These are phyloP conservation scores for Lichtheimia ornata DNA, from an alignment of 371 early-diverging fungal genomes.

Conservation along the genomic window DNA sequence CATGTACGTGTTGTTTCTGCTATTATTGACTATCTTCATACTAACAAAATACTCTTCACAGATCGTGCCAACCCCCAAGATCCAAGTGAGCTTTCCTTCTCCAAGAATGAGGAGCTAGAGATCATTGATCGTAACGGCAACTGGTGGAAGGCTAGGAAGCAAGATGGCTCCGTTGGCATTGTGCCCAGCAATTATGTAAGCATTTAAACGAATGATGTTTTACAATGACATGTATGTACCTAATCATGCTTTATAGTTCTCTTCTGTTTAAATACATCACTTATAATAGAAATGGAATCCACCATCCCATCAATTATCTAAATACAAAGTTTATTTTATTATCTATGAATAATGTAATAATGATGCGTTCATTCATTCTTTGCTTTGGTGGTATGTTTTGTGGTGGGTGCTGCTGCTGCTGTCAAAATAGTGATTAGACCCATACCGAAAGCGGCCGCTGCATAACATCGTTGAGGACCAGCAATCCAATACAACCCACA, in stretches of 20 bases:
- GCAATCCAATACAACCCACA: conserved; percentile 89
- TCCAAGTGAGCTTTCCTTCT: conserved; percentile 88
- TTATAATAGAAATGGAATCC: too few relatives aligned
- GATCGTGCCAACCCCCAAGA: conserved; percentile 87
- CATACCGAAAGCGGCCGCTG: conserved; percentile 36
- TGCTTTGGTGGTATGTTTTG: background rate
- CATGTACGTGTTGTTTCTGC: conserved; percentile 25
- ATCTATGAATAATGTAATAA: background rate
- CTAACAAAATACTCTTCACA: conserved; percentile 9
- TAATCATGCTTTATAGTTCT: background rate
- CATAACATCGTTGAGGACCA: conserved; percentile 68
- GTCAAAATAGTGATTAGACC: conserved; percentile 15
- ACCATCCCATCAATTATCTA: too few relatives aligned
- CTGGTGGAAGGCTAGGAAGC: conserved; percentile 93
- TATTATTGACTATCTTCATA: background rate
- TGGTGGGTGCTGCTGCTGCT: background rate
- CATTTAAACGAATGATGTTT: background rate
- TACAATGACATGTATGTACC: background rate
- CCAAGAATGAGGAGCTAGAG: conserved; percentile 86
- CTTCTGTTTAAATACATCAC: background rate
- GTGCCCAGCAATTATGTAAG: conserved; percentile 88
- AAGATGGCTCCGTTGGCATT: conserved; percentile 85
- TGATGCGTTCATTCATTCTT: background rate
- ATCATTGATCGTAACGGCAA: conserved; percentile 90
- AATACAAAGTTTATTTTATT: background rate